Evolutionary conservation across 306 rosid species (phyloP).

Genomic region (Castanospermum australe): DNA sequence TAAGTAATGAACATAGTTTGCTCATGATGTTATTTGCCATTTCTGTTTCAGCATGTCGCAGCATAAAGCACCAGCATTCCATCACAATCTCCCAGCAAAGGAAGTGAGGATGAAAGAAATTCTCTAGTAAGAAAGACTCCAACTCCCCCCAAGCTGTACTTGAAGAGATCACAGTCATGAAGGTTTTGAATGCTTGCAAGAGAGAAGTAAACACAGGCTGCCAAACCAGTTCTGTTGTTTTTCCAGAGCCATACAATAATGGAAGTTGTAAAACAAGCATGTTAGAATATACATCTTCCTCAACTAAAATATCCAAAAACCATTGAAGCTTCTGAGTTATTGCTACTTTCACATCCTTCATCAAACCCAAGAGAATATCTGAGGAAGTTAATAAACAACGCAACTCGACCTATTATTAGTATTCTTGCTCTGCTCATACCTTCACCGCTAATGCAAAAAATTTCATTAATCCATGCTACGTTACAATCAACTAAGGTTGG

Average conservation of each 20-base stretch:
- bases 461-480: slow-evolving; percentile 30
- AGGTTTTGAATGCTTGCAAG: slow-evolving; percentile 72
- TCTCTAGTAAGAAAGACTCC: slow-evolving; percentile 75
- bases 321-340: slow-evolving; percentile 61
- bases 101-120: slow-evolving; percentile 89
- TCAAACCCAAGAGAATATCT: slow-evolving; percentile 58
- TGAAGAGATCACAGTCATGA: slow-evolving; percentile 71
- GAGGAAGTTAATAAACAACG: slow-evolving; percentile 54
- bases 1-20: slow-evolving; percentile 64
- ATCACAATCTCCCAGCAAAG: slow-evolving; percentile 83
- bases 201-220: slow-evolving; percentile 62
- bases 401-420: slow-evolving; percentile 53
- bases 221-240: slow-evolving; percentile 57
- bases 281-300: slow-evolving; percentile 68
- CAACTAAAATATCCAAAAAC: slow-evolving; percentile 63
- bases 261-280: slow-evolving; percentile 73
- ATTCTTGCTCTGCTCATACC: slow-evolving; percentile 44
- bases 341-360: slow-evolving; percentile 52
- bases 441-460: slow-evolving; percentile 51
- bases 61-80: slow-evolving; percentile 92
- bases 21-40: slow-evolving; percentile 48
- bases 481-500: slow-evolving; percentile 29
- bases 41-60: slow-evolving; percentile 63
- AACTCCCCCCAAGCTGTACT: slow-evolving; percentile 62
- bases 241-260: slow-evolving; percentile 49